Evolutionary conservation across 73 alveolate species (phyloP).

Genomic region (Paramecium primaurelia): DNA sequence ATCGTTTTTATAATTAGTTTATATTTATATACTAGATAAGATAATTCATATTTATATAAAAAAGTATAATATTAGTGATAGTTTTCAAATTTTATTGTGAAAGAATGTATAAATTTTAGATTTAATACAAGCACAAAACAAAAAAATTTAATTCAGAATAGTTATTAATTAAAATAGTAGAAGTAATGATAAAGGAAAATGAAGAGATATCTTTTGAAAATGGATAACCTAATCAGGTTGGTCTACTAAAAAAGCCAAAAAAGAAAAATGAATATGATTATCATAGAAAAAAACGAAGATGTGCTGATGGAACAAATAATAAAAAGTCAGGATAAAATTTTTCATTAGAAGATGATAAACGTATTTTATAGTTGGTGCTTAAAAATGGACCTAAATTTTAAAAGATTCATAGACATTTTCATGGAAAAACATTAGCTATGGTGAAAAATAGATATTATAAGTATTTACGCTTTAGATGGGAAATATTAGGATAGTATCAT

Average conservation of each 20-base stretch:
- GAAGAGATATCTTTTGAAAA: neutral
- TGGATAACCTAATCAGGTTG: neutral
- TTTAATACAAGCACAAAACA: neutral
- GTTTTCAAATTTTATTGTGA: neutral
- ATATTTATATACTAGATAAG: neutral
- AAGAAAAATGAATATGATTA: constrained; percentile 1
- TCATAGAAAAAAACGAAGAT: neutral
- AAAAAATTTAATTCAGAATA: neutral
- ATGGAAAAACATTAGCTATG: constrained; percentile 42
- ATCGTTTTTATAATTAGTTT: neutral
- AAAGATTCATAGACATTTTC: neutral
- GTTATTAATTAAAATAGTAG: neutral
- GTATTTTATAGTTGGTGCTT: neutral
- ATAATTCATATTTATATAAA: neutral
- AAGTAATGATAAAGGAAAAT: neutral
- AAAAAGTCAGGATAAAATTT: constrained; percentile 16
- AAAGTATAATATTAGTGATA: neutral
- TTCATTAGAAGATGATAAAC: neutral
- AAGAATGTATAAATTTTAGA: neutral
- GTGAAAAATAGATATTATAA: constrained; percentile 37
- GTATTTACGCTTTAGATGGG: constrained; percentile 12
- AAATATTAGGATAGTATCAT: constrained; percentile 4
- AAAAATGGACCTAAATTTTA: constrained; percentile 28
- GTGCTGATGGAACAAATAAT: neutral
- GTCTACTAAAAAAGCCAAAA: neutral